Evolutionary conservation across 2,329 filamentous ascomycete species (phyloP), one percentile per base, ranked within the genome.

Genomic region (Phaeosphaeriaceae sp.): DNA sequence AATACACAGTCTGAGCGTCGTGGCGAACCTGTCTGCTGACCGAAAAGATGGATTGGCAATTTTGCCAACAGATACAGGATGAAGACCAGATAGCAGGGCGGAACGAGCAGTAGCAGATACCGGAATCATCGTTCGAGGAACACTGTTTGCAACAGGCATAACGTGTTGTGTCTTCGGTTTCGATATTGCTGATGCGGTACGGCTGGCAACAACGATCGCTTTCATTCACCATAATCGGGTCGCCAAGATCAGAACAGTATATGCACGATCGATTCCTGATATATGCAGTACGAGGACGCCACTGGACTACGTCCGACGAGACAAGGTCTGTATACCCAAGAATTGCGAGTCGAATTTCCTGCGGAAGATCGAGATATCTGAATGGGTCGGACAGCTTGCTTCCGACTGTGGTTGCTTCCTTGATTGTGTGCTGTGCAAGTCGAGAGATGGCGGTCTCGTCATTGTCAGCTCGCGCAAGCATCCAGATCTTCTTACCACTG

Each of bases 1-100:
- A 63, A 51, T 55, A 62, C 15, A 57, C 45, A 1, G 57, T 20
- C 24, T 55, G 36, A 20, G 57, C 53, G 45, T 60, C 57, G 10
- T 57, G 19, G 6, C 53, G 42, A 13, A 63, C 48, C 36, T 58
- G 51, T 2, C 45, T 42, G 22, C 54, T 60, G 46, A 58, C 60
- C n/a, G 45, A 54, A n/a, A 60, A 63, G 48, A 21, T 51, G 21
- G 49, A 51, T 48, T 20, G 33, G 24, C 13, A 31, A 4, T 19
- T 13, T n/a, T 17, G 15, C 1, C 19, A 11, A 22, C 49, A 56
- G 3, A 3, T 41, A 24, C 53, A 46, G 19, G 31, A 49, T 24
- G 45, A 44, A 9, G 33, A 48, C 42, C 51, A 48, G 20, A 24
- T 40, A 19, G 19, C n/a, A 22, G 25, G 42, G 25, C 51, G 17